Conservation (phyloP, 1,284 basidiomycete genomes). For the Moesziomyces globuligerus region DNA sequence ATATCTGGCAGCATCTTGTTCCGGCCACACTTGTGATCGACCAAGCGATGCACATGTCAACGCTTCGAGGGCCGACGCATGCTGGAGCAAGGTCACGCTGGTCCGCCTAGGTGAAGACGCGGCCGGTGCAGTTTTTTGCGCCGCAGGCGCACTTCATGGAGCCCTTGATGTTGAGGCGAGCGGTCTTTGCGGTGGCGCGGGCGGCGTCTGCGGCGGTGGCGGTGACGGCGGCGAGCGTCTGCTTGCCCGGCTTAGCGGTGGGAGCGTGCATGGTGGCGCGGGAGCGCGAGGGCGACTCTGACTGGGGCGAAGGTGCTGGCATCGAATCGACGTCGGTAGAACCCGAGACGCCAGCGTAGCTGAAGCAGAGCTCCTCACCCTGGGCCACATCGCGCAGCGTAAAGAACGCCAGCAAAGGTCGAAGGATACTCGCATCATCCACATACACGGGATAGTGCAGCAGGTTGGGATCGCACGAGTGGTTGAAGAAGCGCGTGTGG, state of each 20-base stretch:
- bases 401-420: constrained; percentile 77
- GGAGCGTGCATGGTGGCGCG: constrained; percentile 16
- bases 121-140: constrained; percentile 21
- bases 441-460: constrained; percentile 77
- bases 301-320: neutral
- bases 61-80: too few relatives aligned
- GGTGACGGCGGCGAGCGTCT: constrained; percentile 9
- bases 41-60: too few relatives aligned
- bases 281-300: neutral
- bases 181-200: neutral
- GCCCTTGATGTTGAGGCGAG: constrained; percentile 6
- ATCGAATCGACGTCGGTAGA: neutral
- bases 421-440: constrained; percentile 73
- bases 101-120: constrained; percentile 1
- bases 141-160: constrained; percentile 21
- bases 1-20: too few relatives aligned
- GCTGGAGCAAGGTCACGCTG: too few relatives aligned
- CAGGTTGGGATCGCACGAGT: constrained; percentile 88
- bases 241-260: constrained; percentile 7
- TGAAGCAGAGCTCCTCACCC: constrained; percentile 71
- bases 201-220: constrained; percentile 8
- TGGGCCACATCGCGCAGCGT: constrained; percentile 74
- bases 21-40: too few relatives aligned
- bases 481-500: constrained; percentile 67
- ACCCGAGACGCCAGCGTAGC: constrained; percentile 16